Evolutionary conservation across 2,329 filamentous ascomycete species (phyloP).

Genomic region (Neurospora crassa): DNA sequence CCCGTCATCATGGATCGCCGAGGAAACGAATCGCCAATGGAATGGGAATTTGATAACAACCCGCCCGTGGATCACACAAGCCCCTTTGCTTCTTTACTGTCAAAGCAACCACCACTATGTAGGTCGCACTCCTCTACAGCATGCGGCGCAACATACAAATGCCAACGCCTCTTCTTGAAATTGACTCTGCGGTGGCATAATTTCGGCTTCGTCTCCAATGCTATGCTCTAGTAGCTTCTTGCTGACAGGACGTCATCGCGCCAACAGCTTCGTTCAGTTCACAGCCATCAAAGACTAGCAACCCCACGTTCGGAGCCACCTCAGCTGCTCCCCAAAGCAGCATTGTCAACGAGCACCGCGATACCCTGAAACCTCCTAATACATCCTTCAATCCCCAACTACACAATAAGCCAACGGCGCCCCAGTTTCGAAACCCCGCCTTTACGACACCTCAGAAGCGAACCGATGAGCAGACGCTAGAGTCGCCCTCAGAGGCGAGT

Average conservation of each 20-base stretch:
- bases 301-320: constrained; percentile 17
- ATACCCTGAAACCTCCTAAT: constrained; percentile 29
- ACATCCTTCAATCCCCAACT: constrained; percentile 36
- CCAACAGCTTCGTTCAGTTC: constrained; percentile 18
- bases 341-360: constrained; percentile 25
- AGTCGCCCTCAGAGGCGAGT: constrained; percentile 50
- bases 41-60: constrained; percentile 53
- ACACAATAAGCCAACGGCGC: constrained; percentile 32
- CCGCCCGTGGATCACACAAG: constrained; percentile 51
- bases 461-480: constrained; percentile 39
- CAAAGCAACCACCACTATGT: constrained; percentile 34
- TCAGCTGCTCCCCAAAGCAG: constrained; percentile 11
- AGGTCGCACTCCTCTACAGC: constrained; percentile 14
- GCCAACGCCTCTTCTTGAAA: neutral
- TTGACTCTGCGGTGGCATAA: neutral
- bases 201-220: neutral
- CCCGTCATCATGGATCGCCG: constrained; percentile 38
- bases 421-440: constrained; percentile 52
- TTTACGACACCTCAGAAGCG: constrained; percentile 55
- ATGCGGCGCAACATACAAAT: neutral
- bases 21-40: constrained; percentile 53
- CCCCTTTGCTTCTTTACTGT: constrained; percentile 45
- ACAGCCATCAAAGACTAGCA: constrained; percentile 14
- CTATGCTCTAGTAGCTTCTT: neutral
- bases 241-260: constrained; percentile 5